These are phyloP conservation scores for Leucosporidium yakuticum DNA, from an alignment of 768 basidiomycete species.

Conservation along the genomic window DNA sequence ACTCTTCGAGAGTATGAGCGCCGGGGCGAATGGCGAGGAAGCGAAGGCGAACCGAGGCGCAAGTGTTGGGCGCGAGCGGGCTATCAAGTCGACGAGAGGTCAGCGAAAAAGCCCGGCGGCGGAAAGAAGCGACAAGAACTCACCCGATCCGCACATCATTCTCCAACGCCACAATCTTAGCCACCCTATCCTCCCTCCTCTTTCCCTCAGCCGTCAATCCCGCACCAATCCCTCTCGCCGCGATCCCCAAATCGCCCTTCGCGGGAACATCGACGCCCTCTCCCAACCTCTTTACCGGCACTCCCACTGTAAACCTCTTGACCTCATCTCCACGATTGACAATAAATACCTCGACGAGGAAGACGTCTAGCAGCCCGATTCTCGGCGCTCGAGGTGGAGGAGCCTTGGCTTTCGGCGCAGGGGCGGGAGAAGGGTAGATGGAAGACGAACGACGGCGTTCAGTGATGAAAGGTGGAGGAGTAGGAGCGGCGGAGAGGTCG, in stretches of 20 bases:
- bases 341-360: slow-evolving; percentile 30
- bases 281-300: background rate
- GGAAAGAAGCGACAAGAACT: slow-evolving; percentile 23
- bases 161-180: slow-evolving; percentile 22
- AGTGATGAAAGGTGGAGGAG: background rate
- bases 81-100: background rate
- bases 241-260: background rate
- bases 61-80: slow-evolving; percentile 22
- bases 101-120: too few species aligned
- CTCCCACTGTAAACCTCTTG: slow-evolving; percentile 14
- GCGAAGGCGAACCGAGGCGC: slow-evolving; percentile 16
- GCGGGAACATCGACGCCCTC: background rate
- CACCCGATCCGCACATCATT: slow-evolving; percentile 30
- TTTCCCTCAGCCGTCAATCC: background rate
- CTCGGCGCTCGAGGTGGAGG: slow-evolving; percentile 4
- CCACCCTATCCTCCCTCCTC: background rate
- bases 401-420: background rate
- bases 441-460: background rate
- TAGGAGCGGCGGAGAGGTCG: too few species aligned
- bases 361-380: slow-evolving; percentile 28
- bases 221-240: background rate
- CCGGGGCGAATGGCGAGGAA: slow-evolving; percentile 34
- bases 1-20: slow-evolving; percentile 22
- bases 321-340: slow-evolving; percentile 14
- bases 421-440: background rate